Base-by-base conservation (phyloP, 805 yeast genomes). In the Candida saitoana region DNA sequence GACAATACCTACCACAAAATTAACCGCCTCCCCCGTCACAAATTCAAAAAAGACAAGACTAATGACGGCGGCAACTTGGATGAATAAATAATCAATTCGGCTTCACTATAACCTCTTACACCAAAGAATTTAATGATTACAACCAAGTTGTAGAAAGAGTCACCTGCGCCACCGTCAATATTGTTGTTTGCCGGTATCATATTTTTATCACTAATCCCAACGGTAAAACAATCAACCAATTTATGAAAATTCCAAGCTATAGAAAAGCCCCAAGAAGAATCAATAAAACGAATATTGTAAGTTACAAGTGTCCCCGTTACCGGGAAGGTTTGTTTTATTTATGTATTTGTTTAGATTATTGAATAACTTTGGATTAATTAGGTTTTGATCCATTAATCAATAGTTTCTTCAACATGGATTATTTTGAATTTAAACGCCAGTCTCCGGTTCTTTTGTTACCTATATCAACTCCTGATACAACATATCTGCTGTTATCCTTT, bases 291-390 rank as follows among this genome's bases (percentile, higher is more conserved):
- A 12, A 79, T 65, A 8, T 80, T 74, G 56, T 75, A 80, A 16
- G 82, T 73, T 32, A 78, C 71, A 50, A 80, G 80, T 6, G 84
- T 80, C 57, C 86, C 86, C 4, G 82, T 70, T n/a, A 79, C 71
- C 8, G 86, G 86, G 59, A 74, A 78, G 3, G 79, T 68, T 29
- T 79, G 77, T 24, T n/a, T n/a, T n/a, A n/a, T n/a, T n/a, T n/a
- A n/a, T n/a, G n/a, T n/a, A n/a, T n/a, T n/a, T n/a, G n/a, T n/a
- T n/a, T n/a, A n/a, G n/a, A n/a, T n/a, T n/a, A n/a, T n/a, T n/a
- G n/a, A n/a, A n/a, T n/a, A n/a, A n/a, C n/a, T n/a, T n/a, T n/a
- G n/a, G n/a, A n/a, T n/a, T n/a, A n/a, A n/a, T n/a, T n/a, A n/a
- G n/a, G n/a, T n/a, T n/a, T n/a, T n/a, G n/a, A n/a, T n/a, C n/a